Conservation (phyloP, 2,329 filamentous ascomycete species). For the Sarocladiaceae sp. region DNA sequence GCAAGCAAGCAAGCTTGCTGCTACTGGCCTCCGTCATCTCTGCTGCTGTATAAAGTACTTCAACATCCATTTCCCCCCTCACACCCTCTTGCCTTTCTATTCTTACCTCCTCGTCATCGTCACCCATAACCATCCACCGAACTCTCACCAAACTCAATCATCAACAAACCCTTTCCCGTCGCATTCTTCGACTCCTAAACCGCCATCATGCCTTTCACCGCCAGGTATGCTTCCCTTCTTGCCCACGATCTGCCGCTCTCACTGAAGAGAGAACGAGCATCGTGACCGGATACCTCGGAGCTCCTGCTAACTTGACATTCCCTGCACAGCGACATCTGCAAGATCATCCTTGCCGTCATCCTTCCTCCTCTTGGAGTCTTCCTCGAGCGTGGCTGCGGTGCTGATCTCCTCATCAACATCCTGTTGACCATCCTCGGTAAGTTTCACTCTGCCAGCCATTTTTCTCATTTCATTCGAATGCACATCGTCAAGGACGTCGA, state of each 20-base stretch:
- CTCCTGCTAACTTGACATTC: conserved; percentile 9
- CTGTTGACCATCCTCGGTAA: conserved; percentile 70
- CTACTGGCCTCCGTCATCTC: background rate
- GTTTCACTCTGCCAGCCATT: conserved; percentile 17
- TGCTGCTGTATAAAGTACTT: conserved; percentile 2
- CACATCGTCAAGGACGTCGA: background rate
- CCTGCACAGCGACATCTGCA: conserved; percentile 50
- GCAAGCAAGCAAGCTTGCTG: background rate
- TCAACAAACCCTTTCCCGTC: conserved; percentile 2
- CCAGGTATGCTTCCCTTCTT: conserved; percentile 39
- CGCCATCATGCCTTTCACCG: conserved; percentile 55
- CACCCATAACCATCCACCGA: background rate
- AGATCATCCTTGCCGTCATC: conserved; percentile 80
- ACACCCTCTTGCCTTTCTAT: conserved; percentile 7
- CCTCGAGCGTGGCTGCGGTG: conserved; percentile 86
- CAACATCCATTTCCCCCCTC: background rate
- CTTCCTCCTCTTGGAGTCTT: conserved; percentile 89
- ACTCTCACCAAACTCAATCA: conserved; percentile 2
- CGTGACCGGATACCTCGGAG: conserved; percentile 11
- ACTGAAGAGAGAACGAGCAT: too few relatives aligned
- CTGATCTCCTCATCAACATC: conserved; percentile 90
- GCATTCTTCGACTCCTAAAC: conserved; percentile 10
- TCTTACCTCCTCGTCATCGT: background rate
- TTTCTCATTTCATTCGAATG: background rate
- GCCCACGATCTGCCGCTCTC: too few relatives aligned